Conservation (phyloP, 2,329 filamentous ascomycete genomes). For the Parasarocladium wereldwijsianum region DNA sequence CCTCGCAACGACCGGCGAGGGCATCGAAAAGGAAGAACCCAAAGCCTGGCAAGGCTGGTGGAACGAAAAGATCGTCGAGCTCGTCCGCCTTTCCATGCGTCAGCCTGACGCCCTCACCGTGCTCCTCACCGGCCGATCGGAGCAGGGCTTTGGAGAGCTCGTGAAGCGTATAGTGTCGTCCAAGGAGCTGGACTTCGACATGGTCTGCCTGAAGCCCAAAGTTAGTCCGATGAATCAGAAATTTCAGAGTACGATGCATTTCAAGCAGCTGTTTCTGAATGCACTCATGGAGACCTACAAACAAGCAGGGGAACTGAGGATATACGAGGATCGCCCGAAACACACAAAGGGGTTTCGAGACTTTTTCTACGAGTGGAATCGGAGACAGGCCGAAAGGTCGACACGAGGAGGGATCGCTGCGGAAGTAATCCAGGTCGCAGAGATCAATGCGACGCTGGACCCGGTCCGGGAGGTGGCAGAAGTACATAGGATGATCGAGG, state of each 20-base stretch:
- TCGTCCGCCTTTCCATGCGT: slow-evolving; percentile 66
- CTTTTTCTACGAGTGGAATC: slow-evolving; percentile 71
- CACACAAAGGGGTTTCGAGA: slow-evolving; percentile 72
- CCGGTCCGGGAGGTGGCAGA: slow-evolving; percentile 68
- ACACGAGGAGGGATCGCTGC: slow-evolving; percentile 52
- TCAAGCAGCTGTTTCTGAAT: slow-evolving; percentile 77
- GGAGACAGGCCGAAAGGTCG: slow-evolving; percentile 28
- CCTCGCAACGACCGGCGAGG: slow-evolving; percentile 72
- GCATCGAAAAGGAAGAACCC: slow-evolving; percentile 65
- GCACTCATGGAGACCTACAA: slow-evolving; percentile 77
- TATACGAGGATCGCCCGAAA: slow-evolving; percentile 52
- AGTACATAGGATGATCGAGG: slow-evolving; percentile 79
- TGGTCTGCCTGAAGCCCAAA: slow-evolving; percentile 75
- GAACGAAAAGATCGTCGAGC: slow-evolving; percentile 79
- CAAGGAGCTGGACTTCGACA: slow-evolving; percentile 73
- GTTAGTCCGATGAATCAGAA: slow-evolving; percentile 66
- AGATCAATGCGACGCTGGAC: slow-evolving; percentile 58
- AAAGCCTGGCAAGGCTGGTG: slow-evolving; percentile 87
- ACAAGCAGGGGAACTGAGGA: slow-evolving; percentile 65
- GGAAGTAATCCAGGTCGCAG: slow-evolving; percentile 77
- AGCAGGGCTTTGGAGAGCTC: slow-evolving; percentile 61
- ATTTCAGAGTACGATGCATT: slow-evolving; percentile 73
- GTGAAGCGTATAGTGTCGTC: slow-evolving; percentile 68
- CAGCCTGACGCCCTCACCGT: slow-evolving; percentile 78
- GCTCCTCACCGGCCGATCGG: slow-evolving; percentile 73